Evolutionary conservation across 805 yeast genomes (phyloP), one percentile per base, ranked within the genome.

Genomic region (Ogataea haglerorum): DNA sequence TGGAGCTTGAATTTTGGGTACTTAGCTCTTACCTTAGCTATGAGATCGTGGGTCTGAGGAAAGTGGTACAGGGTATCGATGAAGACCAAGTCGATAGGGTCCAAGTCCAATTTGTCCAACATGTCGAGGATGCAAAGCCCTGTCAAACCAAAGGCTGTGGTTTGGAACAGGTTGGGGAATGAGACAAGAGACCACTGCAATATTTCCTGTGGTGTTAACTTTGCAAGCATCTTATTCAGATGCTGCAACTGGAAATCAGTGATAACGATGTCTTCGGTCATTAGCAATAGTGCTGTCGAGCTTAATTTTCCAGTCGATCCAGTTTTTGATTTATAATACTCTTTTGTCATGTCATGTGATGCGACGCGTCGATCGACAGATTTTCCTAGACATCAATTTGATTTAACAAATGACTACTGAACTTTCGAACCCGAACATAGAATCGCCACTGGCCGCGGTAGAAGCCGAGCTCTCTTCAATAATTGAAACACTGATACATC

Each of bases 71-170:
- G 67, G 0, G 98, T 91, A 59, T 91, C 97, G 34, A 90, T 72
- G 60, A 91, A 91, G 2, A 91, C 82, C 41, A 90, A 68, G 40
- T 89, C 95, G 6, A 85, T 69, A 0, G 81, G 73, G 30, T 49
- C 56, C 15, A 42, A 27, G 3, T 48, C 58, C 34, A 82, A 52
- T 56, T 80, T 77, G 23, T 84, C 73, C 21, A 90, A 63, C 75
- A 90, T 85, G 60, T 90, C 96, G 30, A 86, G 69, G 10, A 91
- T 90, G 22, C 85, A 95, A 44, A 91, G 65, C 0, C 98, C 98
- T 1, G 96, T 86, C 34, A 91, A 71, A 0, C 98, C 98, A 64
- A 91, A 89, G 1, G 98, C 98, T 0, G 98, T 88, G 2, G 96
- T 89, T 64, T 91, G 98, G 56, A 61, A 90, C 27, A 91, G 67